These are phyloP conservation scores for Passiflora organensis DNA, from an alignment of 345 rosid genomes.

Conservation along the genomic window DNA sequence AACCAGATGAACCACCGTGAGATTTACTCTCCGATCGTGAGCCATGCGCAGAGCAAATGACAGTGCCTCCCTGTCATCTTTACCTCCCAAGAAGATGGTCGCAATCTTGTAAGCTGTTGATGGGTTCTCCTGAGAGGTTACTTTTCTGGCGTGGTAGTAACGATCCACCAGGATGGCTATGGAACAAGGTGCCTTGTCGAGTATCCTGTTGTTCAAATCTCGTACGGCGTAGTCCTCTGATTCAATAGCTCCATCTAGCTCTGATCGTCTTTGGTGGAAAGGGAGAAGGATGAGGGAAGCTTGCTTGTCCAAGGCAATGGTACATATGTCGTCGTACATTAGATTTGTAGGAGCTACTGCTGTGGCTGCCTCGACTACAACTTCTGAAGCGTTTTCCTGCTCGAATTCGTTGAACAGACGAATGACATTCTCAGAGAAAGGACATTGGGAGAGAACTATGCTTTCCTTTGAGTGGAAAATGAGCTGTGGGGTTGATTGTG, in stretches of 20 bases:
- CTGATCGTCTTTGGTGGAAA: slow-evolving; percentile 31
- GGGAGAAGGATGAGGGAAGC: slow-evolving; percentile 32
- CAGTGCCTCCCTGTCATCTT: slow-evolving; percentile 39
- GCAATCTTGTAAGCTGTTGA: slow-evolving; percentile 14
- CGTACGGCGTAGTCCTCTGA: slow-evolving; percentile 15
- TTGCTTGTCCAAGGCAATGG: slow-evolving; percentile 20
- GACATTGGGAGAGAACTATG: neutral
- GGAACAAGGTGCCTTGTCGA: slow-evolving; percentile 36
- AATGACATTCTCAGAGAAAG: slow-evolving; percentile 21
- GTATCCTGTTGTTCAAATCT: slow-evolving; percentile 24
- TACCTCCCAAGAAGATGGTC: slow-evolving; percentile 32
- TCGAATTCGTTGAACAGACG: slow-evolving; percentile 22
- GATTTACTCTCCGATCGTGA: slow-evolving; percentile 6
- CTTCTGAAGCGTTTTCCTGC: slow-evolving; percentile 1
- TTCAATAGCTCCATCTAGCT: slow-evolving; percentile 20
- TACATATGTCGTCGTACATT: slow-evolving; percentile 34
- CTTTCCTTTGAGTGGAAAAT: slow-evolving; percentile 21
- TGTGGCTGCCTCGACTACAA: slow-evolving; percentile 13
- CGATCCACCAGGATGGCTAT: slow-evolving; percentile 7
- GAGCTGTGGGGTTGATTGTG: slow-evolving; percentile 24
- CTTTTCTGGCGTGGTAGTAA: neutral
- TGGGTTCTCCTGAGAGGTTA: slow-evolving; percentile 4
- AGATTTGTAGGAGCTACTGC: slow-evolving; percentile 16
- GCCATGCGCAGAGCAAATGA: slow-evolving; percentile 24
- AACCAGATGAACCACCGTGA: slow-evolving; percentile 16